Evolutionary conservation across 306 rosid species (phyloP), one percentile per base, ranked within the genome.

Genomic region (Casuarina equisetifolia): DNA sequence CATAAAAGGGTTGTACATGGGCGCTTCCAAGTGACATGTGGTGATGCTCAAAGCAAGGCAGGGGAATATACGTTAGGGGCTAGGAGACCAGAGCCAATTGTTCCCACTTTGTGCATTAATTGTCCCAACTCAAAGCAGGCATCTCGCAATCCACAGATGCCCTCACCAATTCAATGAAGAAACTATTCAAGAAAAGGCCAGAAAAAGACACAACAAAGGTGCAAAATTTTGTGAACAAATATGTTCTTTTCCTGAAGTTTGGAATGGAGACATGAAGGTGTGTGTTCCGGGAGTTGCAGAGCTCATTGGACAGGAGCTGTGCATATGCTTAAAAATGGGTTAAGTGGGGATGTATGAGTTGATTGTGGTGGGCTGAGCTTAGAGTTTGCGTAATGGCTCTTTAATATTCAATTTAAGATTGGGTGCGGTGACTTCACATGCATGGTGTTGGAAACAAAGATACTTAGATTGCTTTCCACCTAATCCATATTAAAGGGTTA

Each of bases 81-180:
- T 53, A 66, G 78, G 75, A 81, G 81, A 81, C 70, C 49, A 50
- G 79, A 67, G 78, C 75, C 35, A 45, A 63, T 48, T 81, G 80
- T 81, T 76, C 71, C 81, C 74, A 58, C 68, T 62, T 72, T 76
- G 55, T 79, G 42, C 69, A 40, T 46, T 50, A 42, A 54, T 52
- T 72, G 70, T 86, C 48, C 46, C 0, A 67, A 63, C 72, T 11
- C 43, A 53, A 53, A 73, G 62, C 43, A 6, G 49, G 53, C 46
- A 75, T 74, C 76, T 73, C 79, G 54, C 80, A 63, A 70, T 69
- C 84, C 88, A 43, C 77, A 77, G 63, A 78, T 76, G 58, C 74
- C 42, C 81, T 17, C 39, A 3, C 54, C 76, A 38, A 53, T 44
- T 74, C 69, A 40, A 54, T 52, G 35, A 5, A 6, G 52, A 11